phyloP scores from a whole-genome alignment of 371 early-diverging fungal species.

The Mortierella sp. region DNA sequence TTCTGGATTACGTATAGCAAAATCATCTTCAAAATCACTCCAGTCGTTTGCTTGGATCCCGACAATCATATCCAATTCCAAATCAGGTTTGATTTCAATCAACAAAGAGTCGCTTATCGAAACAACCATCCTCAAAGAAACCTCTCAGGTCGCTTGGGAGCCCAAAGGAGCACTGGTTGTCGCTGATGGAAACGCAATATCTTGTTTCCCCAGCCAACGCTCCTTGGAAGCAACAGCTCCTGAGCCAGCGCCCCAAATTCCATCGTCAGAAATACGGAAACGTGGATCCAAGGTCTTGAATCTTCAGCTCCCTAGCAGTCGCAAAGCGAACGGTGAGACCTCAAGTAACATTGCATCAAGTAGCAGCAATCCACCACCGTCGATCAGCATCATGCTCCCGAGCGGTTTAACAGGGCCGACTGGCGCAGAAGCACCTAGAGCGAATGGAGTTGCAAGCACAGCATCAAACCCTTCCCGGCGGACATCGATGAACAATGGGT shows the following conservation, averaged over 20 bases:
- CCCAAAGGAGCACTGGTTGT: slow-evolving; percentile 69
- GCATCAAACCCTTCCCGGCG: slow-evolving; percentile 8
- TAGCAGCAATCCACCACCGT: slow-evolving; percentile 11
- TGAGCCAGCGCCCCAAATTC: slow-evolving; percentile 44
- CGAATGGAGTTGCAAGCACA: slow-evolving; percentile 12
- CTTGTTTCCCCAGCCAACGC: slow-evolving; percentile 45
- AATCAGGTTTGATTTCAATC: slow-evolving; percentile 61
- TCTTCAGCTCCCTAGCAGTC: slow-evolving; percentile 40
- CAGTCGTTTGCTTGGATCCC: slow-evolving; percentile 76
- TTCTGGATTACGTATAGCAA: slow-evolving; percentile 40
- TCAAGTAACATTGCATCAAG: slow-evolving; percentile 3
- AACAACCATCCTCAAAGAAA: slow-evolving; percentile 68
- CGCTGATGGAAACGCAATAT: slow-evolving; percentile 59
- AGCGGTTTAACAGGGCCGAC: slow-evolving; percentile 10
- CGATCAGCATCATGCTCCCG: slow-evolving; percentile 35
- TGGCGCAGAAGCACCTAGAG: slow-evolving; percentile 19
- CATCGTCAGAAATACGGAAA: slow-evolving; percentile 43
- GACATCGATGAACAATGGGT: slow-evolving; percentile 26
- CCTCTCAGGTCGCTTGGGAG: slow-evolving; percentile 69
- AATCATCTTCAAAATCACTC: slow-evolving; percentile 57
- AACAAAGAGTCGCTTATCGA: slow-evolving; percentile 71
- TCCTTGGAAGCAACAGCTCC: slow-evolving; percentile 27
- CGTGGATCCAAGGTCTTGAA: slow-evolving; percentile 39
- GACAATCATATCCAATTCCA: slow-evolving; percentile 39
- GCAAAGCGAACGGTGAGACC: slow-evolving; percentile 30